A percentile compares a stretch with the other conserved stretches of the same genome.
phyloP scores from a whole-genome alignment of 306 rosid species.

The Lotus japonicus region DNA sequence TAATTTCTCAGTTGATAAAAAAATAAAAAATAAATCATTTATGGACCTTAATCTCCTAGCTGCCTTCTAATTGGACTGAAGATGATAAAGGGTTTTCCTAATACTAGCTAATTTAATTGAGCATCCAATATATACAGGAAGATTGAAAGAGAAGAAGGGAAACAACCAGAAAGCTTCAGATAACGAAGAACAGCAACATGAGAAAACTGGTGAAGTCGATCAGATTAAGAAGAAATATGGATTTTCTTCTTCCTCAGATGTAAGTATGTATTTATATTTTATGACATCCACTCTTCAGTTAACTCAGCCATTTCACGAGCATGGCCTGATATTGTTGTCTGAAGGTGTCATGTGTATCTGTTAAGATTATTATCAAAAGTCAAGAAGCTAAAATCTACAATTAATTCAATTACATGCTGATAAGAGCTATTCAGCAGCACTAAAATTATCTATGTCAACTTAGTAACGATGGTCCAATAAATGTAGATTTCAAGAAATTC shows the following conservation, averaged over 20 bases:
- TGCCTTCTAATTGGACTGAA: not conserved
- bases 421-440: not conserved
- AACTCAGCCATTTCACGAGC: not conserved
- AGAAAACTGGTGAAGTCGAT: conserved; percentile 48
- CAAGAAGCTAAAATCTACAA: not conserved
- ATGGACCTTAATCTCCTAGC: not conserved
- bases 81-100: not conserved
- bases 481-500: not conserved
- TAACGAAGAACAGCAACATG: conserved; percentile 55
- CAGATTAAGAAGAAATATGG: conserved; percentile 83
- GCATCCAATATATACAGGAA: conserved; percentile 52
- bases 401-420: not conserved
- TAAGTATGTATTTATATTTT: conserved; percentile 38
- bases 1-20: too few species aligned
- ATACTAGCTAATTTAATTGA: conserved; percentile 7
- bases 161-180: conserved; percentile 45
- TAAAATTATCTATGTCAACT: not conserved
- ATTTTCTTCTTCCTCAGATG: conserved; percentile 45
- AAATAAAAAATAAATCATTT: too few species aligned
- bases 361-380: not conserved
- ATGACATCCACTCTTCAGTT: not conserved
- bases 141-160: conserved; percentile 58
- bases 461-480: not conserved
- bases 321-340: not conserved
- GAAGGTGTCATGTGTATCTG: not conserved